Percentiles rank a stretch among this genome's conserved stretches.
Evolutionary conservation across 169 alveolate genomes (phyloP).

Genomic region (Plasmodium ovale): DNA sequence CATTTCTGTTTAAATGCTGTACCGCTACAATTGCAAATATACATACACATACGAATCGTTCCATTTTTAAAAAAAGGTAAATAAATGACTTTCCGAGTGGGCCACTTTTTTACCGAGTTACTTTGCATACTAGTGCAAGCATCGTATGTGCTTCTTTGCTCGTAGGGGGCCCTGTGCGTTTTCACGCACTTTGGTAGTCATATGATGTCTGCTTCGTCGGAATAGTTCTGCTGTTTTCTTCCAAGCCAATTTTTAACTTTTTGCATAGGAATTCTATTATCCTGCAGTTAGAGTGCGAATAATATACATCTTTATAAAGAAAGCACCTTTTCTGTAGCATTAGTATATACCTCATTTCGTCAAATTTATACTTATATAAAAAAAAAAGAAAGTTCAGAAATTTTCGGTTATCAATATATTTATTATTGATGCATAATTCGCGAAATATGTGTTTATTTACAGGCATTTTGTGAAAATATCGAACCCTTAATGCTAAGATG

Average conservation of each 20-base stretch:
- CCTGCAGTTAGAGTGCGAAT: slow-evolving; percentile 49
- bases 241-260: slow-evolving; percentile 54
- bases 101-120: no score
- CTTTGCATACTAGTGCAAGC: not conserved
- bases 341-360: slow-evolving; percentile 37
- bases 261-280: slow-evolving; percentile 58
- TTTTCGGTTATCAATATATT: slow-evolving; percentile 30
- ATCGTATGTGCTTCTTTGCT: not conserved
- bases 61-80: no score
- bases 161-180: not conserved
- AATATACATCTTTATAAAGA: slow-evolving; percentile 61
- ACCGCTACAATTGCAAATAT: no score
- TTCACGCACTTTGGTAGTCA: slow-evolving; percentile 32
- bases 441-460: slow-evolving; percentile 73
- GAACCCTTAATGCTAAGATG: slow-evolving; percentile 27
- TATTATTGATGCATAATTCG: slow-evolving; percentile 61
- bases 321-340: slow-evolving; percentile 63
- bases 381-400: slow-evolving; percentile 34
- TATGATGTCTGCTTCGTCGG: slow-evolving; percentile 67
- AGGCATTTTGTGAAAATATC: slow-evolving; percentile 68
- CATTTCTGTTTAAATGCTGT: no score
- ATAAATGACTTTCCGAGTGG: no score
- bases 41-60: no score
- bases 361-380: slow-evolving; percentile 62
- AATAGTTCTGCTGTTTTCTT: slow-evolving; percentile 14